Evolutionary conservation across 225 moss, liverwort and hornwort genomes (phyloP), one percentile per base, ranked within the genome.

Genomic region (Bryum argenteum): DNA sequence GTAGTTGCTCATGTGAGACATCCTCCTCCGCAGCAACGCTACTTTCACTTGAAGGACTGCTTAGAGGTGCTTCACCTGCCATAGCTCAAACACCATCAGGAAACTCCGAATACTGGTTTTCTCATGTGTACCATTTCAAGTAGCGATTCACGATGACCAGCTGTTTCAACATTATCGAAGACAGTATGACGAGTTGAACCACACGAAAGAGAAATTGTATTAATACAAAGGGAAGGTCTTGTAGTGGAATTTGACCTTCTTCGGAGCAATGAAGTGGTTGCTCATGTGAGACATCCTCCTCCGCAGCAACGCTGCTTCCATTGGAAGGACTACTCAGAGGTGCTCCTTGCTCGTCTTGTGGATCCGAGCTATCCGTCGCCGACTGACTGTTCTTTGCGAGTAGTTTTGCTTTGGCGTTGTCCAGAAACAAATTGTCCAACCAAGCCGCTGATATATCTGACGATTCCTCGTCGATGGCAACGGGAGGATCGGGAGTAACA

Each of bases 361-460:
- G 65, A 64, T 33, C 68, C 58, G 61, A 74, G 39, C 54, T 66
- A n/a, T 60, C 58, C 10, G 50, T 15, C 67, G 71, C 22, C 22
- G n/a, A 47, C 8, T 71, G 63, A 52, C 38, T 67, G 37, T 61
- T 78, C 61, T 69, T 75, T 54, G 72, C 75, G 64, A 72, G 45
- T 38, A 75, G 39, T 66, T 51, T 75, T 71, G 81, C 73, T 70
- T 79, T 77, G 43, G 76, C 74, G 33, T 54, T 69, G 74, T 84
- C 81, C 8, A 87, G 77, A 72, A 79, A 87, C 54, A 87, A 65
- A 61, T 74, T 69, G 61, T 87, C 84, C 28, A 87, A 74, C 87
- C 87, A 87, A 64, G 60, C 84, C 69, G 87, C 84, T 53, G 81
- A 84, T 13, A 77, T 77, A 44, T 77, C 75, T 40, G 61, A 57